phyloP scores from a whole-genome alignment of 495 filamentous ascomycete genomes.

The Annulohypoxylon stygium region DNA sequence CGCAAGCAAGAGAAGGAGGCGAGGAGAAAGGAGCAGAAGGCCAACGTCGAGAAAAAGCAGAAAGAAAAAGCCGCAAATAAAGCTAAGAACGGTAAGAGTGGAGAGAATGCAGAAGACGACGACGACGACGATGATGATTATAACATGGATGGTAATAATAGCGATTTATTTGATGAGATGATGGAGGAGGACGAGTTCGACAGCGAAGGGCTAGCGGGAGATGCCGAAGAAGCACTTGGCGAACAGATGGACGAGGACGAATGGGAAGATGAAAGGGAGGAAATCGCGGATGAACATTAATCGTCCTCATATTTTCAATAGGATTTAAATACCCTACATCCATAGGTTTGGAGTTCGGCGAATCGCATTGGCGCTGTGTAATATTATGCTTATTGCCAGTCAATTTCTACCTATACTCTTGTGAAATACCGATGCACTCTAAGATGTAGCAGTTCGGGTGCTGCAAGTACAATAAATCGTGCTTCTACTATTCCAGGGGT shows the following conservation, averaged over 20 bases:
- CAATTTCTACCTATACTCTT: not conserved
- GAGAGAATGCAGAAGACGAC: slow-evolving; percentile 62
- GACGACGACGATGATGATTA: slow-evolving; percentile 73
- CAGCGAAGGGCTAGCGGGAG: slow-evolving; percentile 66
- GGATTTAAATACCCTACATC: slow-evolving; percentile 8
- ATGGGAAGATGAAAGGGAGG: slow-evolving; percentile 66
- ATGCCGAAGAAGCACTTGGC: slow-evolving; percentile 71
- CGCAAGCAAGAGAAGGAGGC: slow-evolving; percentile 83
- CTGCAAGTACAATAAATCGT: too few relatives aligned
- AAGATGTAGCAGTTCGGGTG: not conserved
- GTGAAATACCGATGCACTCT: not conserved
- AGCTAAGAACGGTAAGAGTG: slow-evolving; percentile 62
- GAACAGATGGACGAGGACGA: slow-evolving; percentile 66
- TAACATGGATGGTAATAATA: slow-evolving; percentile 65
- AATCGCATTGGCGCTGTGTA: slow-evolving; percentile 8
- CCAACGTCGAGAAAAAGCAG: slow-evolving; percentile 88
- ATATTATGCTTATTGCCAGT: slow-evolving; percentile 12
- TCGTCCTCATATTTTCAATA: not conserved
- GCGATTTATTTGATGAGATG: slow-evolving; percentile 65
- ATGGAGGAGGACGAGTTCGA: slow-evolving; percentile 69
- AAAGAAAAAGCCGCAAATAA: slow-evolving; percentile 61
- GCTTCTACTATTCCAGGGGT: too few relatives aligned
- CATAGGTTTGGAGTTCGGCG: slow-evolving; percentile 24
- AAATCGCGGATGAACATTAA: slow-evolving; percentile 52
- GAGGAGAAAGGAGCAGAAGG: slow-evolving; percentile 82